These are phyloP conservation scores for Mycena floridula DNA, from an alignment of 768 basidiomycete species.

Conservation along the genomic window DNA sequence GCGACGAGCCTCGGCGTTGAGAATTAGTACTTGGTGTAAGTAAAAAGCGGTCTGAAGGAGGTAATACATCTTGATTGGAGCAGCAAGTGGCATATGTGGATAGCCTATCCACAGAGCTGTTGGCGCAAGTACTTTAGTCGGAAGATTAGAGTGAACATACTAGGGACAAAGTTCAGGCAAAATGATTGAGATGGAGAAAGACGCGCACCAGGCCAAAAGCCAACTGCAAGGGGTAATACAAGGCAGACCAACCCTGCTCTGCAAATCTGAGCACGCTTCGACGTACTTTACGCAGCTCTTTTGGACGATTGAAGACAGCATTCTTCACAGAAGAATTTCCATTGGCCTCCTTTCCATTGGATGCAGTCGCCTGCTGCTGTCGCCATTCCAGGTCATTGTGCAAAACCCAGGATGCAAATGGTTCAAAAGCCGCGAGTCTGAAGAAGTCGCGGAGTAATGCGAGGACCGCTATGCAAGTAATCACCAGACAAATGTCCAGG, in stretches of 20 bases:
- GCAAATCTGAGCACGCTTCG: constrained; percentile 82
- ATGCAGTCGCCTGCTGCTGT: constrained; percentile 17
- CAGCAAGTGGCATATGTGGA: constrained; percentile 78
- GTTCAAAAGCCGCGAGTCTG: constrained; percentile 70
- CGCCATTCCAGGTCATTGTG: constrained; percentile 38
- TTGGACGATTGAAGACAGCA: constrained; percentile 11
- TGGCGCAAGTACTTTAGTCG: constrained; percentile 59
- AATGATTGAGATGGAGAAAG: constrained; percentile 7
- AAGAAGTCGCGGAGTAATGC: constrained; percentile 78
- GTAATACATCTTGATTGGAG: constrained; percentile 84
- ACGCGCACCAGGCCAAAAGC: constrained; percentile 75
- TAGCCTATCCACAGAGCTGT: constrained; percentile 71
- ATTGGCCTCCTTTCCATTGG: constrained; percentile 25
- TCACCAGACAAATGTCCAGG: constrained; percentile 71
- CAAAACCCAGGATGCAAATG: constrained; percentile 77
- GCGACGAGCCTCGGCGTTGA: constrained; percentile 88
- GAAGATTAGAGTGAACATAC: constrained; percentile 77
- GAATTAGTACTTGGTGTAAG: constrained; percentile 82
- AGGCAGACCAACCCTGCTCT: constrained; percentile 88
- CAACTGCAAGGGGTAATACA: constrained; percentile 79
- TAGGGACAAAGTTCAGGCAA: too few relatives aligned
- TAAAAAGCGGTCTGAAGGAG: constrained; percentile 85
- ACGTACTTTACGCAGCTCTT: constrained; percentile 56
- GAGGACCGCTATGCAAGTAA: constrained; percentile 82
- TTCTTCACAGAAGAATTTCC: constrained; percentile 9